Evolutionary conservation across 805 yeast species (phyloP).

Genomic region (Metschnikowia lunata): DNA sequence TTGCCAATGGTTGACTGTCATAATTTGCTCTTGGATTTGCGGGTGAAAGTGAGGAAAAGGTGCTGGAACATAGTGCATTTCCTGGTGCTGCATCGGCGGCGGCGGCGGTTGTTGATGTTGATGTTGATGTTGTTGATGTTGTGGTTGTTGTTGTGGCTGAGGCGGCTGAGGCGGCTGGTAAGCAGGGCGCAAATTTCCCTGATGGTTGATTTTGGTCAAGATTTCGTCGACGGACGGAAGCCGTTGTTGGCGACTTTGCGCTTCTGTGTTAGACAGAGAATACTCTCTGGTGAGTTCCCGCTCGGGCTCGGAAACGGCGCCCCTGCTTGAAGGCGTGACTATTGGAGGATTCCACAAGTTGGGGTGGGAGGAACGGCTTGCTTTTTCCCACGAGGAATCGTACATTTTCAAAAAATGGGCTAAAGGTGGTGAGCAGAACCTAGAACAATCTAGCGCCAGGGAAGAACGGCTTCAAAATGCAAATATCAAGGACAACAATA

Average conservation of each 20-base stretch:
- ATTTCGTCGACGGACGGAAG: slow-evolving; percentile 14
- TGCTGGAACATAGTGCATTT: neutral
- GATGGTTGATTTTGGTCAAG: slow-evolving; percentile 6
- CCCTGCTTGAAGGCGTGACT: slow-evolving; percentile 4
- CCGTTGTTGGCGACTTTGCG: neutral
- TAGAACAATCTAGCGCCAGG: too few species aligned
- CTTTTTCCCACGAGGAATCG: slow-evolving; percentile 10
- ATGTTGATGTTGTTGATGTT: too few species aligned
- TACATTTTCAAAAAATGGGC: slow-evolving; percentile 9
- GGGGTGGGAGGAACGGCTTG: slow-evolving; percentile 10
- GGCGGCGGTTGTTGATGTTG: too few species aligned
- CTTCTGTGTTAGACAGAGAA: neutral
- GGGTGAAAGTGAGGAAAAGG: neutral
- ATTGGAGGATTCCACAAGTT: slow-evolving; percentile 11
- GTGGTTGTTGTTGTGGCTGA: too few species aligned
- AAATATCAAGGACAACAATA: neutral
- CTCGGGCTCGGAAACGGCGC: slow-evolving; percentile 5
- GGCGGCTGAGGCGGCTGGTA: neutral
- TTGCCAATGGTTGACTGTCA: slow-evolving; percentile 3
- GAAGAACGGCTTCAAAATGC: neutral
- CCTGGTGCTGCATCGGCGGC: neutral
- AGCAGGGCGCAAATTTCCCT: slow-evolving; percentile 1
- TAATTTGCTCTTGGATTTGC: neutral
- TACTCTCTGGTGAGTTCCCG: slow-evolving; percentile 1
- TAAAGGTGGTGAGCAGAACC: neutral